A percentile compares a stretch with the other conserved stretches of the same genome.
These are phyloP conservation scores for Aspergillus ibericus DNA, from an alignment of 2,329 filamentous ascomycete species.

Conservation along the genomic window DNA sequence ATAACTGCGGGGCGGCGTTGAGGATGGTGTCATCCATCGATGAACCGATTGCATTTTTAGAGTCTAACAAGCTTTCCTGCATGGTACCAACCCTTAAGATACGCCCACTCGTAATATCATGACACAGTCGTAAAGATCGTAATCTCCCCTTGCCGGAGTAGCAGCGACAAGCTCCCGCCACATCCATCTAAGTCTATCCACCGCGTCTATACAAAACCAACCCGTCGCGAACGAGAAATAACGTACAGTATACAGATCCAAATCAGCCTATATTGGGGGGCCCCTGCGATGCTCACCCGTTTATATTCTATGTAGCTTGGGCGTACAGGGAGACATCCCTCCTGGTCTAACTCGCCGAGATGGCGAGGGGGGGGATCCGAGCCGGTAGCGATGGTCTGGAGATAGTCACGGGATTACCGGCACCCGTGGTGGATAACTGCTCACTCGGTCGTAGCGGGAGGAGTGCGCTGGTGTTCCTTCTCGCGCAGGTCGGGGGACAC, in stretches of 20 bases:
- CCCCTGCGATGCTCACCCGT: not conserved
- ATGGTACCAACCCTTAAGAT: not conserved
- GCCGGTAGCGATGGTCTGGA: not conserved
- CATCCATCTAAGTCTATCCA: not conserved
- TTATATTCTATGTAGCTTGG: not conserved
- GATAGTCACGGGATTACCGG: too few species aligned
- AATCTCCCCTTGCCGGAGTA: not conserved
- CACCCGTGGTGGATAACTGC: not conserved
- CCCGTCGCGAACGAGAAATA: not conserved
- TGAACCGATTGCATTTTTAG: too few species aligned
- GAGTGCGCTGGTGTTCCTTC: slow-evolving; percentile 15
- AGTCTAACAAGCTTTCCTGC: too few species aligned
- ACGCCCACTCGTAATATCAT: not conserved
- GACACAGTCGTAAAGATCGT: slow-evolving; percentile 5
- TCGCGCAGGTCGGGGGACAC: slow-evolving; percentile 11
- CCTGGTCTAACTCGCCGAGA: not conserved
- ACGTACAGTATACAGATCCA: slow-evolving; percentile 4
- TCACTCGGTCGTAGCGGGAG: slow-evolving; percentile 2
- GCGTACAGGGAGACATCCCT: not conserved
- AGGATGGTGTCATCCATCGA: too few species aligned
- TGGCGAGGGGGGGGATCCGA: not conserved
- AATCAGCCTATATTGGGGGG: slow-evolving; percentile 4
- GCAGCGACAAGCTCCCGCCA: not conserved
- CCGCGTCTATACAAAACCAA: not conserved
- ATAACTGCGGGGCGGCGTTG: not conserved